Evolutionary conservation across 306 rosid genomes (phyloP).

Genomic region (Hippophae tibetana): DNA sequence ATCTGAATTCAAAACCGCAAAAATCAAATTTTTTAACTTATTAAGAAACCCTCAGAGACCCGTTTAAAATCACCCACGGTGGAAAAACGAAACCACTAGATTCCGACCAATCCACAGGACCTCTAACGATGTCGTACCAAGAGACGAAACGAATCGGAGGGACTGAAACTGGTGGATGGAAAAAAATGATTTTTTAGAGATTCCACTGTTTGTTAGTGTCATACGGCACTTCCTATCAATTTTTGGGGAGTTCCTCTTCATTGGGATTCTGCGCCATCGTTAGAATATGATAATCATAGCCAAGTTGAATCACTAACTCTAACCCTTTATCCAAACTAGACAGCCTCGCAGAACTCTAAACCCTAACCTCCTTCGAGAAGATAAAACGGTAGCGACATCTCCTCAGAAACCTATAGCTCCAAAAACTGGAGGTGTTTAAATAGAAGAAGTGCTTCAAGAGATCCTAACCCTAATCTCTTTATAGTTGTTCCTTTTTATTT

Average conservation of each 20-base stretch:
- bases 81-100: constrained; percentile 1
- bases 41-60: constrained; percentile 59
- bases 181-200: background rate
- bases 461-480: too few relatives aligned
- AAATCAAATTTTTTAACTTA: background rate
- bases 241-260: constrained; percentile 63
- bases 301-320: background rate
- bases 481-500: too few relatives aligned
- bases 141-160: constrained; percentile 12
- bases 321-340: background rate
- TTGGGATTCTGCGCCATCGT: constrained; percentile 11
- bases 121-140: constrained; percentile 11
- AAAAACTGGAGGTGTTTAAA: too few relatives aligned
- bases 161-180: constrained; percentile 25
- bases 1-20: background rate
- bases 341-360: background rate
- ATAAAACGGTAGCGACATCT: too few relatives aligned
- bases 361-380: too few relatives aligned
- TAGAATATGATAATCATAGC: background rate
- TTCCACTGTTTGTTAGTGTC: constrained; percentile 59
- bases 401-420: too few relatives aligned
- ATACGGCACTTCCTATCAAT: constrained; percentile 97
- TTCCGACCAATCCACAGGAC: constrained; percentile 25
- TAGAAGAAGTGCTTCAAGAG: too few relatives aligned
- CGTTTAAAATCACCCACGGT: constrained; percentile 68